phyloP scores from a whole-genome alignment of 2,329 filamentous ascomycete species.

The Botrytis pseudocinerea region DNA sequence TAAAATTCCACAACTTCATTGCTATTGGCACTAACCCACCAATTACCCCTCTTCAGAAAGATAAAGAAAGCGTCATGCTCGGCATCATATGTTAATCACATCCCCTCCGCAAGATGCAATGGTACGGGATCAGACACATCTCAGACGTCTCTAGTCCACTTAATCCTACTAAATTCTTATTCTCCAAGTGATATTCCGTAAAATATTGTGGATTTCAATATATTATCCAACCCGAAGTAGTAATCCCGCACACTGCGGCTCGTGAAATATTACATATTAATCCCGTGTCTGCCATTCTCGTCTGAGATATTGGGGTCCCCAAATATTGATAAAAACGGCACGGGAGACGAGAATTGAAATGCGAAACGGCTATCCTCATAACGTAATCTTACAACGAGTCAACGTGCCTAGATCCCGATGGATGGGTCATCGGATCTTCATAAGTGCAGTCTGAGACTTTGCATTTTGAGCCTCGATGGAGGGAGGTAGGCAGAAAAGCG shows the following conservation, averaged over 20 bases:
- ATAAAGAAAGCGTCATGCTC: not conserved
- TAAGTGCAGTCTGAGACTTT: not conserved
- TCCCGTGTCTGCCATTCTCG: not conserved
- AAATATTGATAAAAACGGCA: not conserved
- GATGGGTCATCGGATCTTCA: not conserved
- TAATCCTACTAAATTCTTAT: not conserved
- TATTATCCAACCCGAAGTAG: not conserved
- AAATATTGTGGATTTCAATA: not conserved
- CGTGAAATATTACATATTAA: not conserved
- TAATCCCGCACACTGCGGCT: slow-evolving; percentile 6
- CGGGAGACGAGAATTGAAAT: not conserved
- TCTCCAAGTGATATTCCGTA: not conserved
- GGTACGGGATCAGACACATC: not conserved
- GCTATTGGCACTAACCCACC: not conserved
- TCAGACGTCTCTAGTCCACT: not conserved
- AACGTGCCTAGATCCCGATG: not conserved
- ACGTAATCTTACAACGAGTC: not conserved
- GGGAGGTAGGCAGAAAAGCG: not conserved
- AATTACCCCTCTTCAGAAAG: not conserved
- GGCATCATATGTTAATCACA: not conserved
- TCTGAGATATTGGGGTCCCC: not conserved
- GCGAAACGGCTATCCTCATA: not conserved
- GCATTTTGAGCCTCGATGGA: slow-evolving; percentile 2
- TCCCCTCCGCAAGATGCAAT: not conserved
- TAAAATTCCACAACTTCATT: not conserved